Evolutionary conservation across 1,139 yeast genomes (phyloP), one percentile per base, ranked within the genome.

Genomic region (Groenewaldozyma sp.): DNA sequence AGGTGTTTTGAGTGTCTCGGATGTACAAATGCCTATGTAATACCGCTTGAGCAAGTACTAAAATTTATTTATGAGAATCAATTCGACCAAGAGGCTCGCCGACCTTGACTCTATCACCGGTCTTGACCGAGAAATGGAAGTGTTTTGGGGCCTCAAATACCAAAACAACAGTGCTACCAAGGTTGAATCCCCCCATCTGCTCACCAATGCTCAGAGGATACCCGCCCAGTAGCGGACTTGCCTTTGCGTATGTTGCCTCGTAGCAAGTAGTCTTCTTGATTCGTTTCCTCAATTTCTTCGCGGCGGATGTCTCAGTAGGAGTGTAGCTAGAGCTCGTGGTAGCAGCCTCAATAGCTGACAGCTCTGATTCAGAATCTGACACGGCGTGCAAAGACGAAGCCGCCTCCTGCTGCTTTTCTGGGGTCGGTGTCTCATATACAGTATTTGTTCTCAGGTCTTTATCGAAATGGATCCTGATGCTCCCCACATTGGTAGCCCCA

Each of bases 401-500:
- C 9, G 14, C 9, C 17, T n/a, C 28, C 22, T 16, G 10, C 19
- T 14, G 34, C 22, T 24, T 28, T 20, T 13, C 13, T 10, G 38
- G 16, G 20, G 28, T 32, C 18, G 24, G 24, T 21, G 45, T 31
- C 58, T 79, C 83, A 51, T 74, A 78, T 28, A 71, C 65, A 38
- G 77, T 78, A 59, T 93, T 93, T 3, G 98, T 93, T 41, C 80
- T 75, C 54, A 93, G 72, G 55, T 86, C 91, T 62, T 82, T 81
- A 63, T 93, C 99, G 55, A 93, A 93, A 57, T 88, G 86, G 48
- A 93, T 74, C 43, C 82, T 78, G 50, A 93, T 91, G 53, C 94
- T 82, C 16, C 99, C 99, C 29, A 93, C 99, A 60, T 93, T 93
- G 4, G 98, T 93, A 22, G 99, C 99, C 20, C 99, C 99, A 9